Conservation (phyloP, 768 basidiomycete genomes). For the Lactarius vividus region DNA sequence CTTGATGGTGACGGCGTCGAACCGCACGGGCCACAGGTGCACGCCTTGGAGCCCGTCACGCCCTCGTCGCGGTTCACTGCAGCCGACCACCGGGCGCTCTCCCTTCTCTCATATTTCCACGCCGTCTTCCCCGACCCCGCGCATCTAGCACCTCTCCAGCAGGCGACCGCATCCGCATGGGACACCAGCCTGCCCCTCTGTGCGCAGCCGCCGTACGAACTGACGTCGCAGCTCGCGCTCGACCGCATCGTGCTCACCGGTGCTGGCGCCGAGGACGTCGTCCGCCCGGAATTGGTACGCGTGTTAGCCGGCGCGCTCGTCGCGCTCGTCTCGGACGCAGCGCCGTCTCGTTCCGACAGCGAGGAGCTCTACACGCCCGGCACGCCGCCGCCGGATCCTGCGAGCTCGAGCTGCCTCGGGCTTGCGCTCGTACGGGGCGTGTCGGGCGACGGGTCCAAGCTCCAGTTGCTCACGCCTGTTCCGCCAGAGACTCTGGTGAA, state of each 20-base stretch:
- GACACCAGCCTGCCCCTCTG: constrained; percentile 65
- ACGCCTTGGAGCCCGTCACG: constrained; percentile 47
- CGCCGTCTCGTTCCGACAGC: neutral
- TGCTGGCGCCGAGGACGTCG: constrained; percentile 76
- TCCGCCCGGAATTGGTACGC: constrained; percentile 59
- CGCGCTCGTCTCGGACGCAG: constrained; percentile 52
- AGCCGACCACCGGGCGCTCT: constrained; percentile 68
- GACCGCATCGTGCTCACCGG: constrained; percentile 68
- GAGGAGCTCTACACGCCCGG: constrained; percentile 59
- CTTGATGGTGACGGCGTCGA: neutral
- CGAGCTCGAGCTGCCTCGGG: constrained; percentile 64
- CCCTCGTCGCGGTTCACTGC: constrained; percentile 50
- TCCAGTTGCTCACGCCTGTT: constrained; percentile 84
- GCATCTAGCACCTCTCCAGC: constrained; percentile 27
- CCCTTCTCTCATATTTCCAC: constrained; percentile 79
- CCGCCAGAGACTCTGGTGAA: constrained; percentile 46
- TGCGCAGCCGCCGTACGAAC: constrained; percentile 67
- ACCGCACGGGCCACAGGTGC: constrained; percentile 32
- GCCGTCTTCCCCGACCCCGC: constrained; percentile 38
- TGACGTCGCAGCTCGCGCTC: constrained; percentile 55
- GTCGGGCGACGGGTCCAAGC: constrained; percentile 29
- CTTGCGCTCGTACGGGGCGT: constrained; percentile 70
- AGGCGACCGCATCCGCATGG: constrained; percentile 52
- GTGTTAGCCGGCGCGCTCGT: constrained; percentile 83
- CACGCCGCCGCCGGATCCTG: constrained; percentile 51